Conservation (phyloP, 352 stramenopile species). For the Phytopythium ostracodes region DNA sequence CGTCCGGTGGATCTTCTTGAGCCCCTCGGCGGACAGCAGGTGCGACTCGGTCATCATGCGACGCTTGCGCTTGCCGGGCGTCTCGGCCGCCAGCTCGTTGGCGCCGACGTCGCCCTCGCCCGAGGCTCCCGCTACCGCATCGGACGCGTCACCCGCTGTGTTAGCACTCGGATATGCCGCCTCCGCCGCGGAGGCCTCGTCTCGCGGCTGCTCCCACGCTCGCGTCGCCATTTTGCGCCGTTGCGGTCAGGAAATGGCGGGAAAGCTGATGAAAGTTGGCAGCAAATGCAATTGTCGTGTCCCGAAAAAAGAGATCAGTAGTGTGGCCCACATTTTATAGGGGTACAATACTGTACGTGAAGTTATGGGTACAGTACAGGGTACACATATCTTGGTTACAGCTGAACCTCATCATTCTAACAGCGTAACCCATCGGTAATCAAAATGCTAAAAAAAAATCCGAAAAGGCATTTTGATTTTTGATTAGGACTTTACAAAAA, state of each 20-base stretch:
- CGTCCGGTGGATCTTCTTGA: conserved; percentile 65
- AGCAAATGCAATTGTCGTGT: background rate
- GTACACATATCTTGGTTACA: too few relatives aligned
- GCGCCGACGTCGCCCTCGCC: background rate
- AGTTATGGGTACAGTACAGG: too few relatives aligned
- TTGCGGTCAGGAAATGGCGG: background rate
- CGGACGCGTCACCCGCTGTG: background rate
- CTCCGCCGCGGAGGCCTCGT: background rate
- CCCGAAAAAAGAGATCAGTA: too few relatives aligned
- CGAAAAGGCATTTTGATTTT: too few relatives aligned
- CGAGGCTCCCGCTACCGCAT: background rate
- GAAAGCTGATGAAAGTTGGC: background rate
- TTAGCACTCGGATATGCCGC: background rate
- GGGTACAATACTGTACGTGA: too few relatives aligned
- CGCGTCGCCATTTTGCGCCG: conserved; percentile 2
- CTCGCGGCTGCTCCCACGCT: background rate
- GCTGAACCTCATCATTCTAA: too few relatives aligned
- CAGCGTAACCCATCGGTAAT: too few relatives aligned
- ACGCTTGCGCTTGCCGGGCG: conserved; percentile 34
- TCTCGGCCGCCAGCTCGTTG: conserved; percentile 1
- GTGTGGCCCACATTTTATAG: too few relatives aligned
- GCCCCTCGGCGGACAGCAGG: conserved; percentile 53
- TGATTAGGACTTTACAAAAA: too few relatives aligned
- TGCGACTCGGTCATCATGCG: conserved; percentile 64
- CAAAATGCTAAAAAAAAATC: too few relatives aligned